Evolutionary conservation across 1,284 basidiomycete species (phyloP), one percentile per base, ranked within the genome.

Genomic region (Thecaphora frezii): DNA sequence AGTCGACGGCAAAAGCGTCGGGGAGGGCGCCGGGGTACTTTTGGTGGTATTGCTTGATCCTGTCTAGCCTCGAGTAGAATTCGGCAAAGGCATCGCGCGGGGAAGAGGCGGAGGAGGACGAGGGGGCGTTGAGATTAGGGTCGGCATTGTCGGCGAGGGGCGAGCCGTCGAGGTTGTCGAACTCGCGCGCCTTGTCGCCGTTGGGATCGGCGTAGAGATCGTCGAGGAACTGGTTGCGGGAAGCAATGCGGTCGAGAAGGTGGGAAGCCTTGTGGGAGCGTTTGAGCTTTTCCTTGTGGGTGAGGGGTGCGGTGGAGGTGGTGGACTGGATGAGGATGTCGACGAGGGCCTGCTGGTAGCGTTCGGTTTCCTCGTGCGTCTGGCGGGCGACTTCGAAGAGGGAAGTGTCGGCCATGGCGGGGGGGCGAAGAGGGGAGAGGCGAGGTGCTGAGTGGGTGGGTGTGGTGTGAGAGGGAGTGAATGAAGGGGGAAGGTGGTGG

Each of bases 281-380:
- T 75, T 89, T 86, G 33, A 94, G 82, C 55, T 84, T 80, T 55
- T 82, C 80, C 54, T 81, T 79, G 76, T 82, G 81, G 69, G 81
- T 72, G 22, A 61, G 21, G 7, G 50, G 48, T 18, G 40, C 40
- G 23, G 44, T 25, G 13, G 60, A 56, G 25, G 48, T 51, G 40
- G 84, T 48, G 44, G 64, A 59, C 13, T 52, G 56, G 54, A 81
- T 71, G 47, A 85, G 77, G 45, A 84, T 80, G 46, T 82, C 81
- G 7, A 83, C 82, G 26, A 84, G 76, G 12, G 83, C 82, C 51
- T 82, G 80, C 69, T 85, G 90, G 69, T 93, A 91, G 56, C 90
- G 86, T 82, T 98, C 94, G 25, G 91, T 85, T 80, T 97, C 93
- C 82, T 97, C 93, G 81, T 97, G 93, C 10, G 88, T 90, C 71